Base-by-base conservation (phyloP, 768 basidiomycete genomes). In the Lactarius hatsudake region DNA sequence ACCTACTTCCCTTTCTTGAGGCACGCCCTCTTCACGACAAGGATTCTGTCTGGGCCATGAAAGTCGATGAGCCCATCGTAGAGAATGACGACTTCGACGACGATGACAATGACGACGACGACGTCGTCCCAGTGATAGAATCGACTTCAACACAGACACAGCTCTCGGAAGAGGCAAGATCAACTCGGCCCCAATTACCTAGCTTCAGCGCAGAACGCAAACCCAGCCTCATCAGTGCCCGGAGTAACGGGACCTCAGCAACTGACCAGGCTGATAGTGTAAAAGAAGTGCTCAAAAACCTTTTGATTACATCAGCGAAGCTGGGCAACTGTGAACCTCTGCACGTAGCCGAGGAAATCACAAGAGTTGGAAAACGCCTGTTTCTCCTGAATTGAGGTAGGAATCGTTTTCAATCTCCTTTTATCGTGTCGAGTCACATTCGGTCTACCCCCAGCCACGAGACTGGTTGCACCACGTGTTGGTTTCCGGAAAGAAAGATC, bases 281-380 rank as follows among this genome's bases (percentile, higher is more conserved):
- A 48, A 87, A 86, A 73, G 82, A 85, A 34, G 82, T 87, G 23
- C 75, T 92, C 38, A 88, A 84, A 74, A 86, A 87, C 54, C 81
- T 94, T 23, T 78, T 81, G 43, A 84, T 78, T 68, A 76, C 88
- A 55, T 84, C 89, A 10, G 77, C 84, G 62, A 86, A 86, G 61
- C 75, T 93, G 7, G 78, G 84, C 69, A 75, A 75, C 26, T 76
- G 82, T 18, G 88, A 90, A 67, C 79, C 89, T 6, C 81, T 81
- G 26, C 86, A 87, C 28, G 85, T 96, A 68, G 94, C 94, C 0
- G 85, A 91, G 71, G 93, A 96, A 77, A 91, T 97, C 71, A 95
- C 93, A 45, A 83, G 87, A 59, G 76, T 89, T 51, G 87, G 90
- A 73, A 86, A 84, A 68, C 81, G 80, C 64, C 75, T 87, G 42